Evolutionary conservation across 148 eudicot genomes (phyloP), one percentile per base, ranked within the genome.

Genomic region (Diospyros kaki): DNA sequence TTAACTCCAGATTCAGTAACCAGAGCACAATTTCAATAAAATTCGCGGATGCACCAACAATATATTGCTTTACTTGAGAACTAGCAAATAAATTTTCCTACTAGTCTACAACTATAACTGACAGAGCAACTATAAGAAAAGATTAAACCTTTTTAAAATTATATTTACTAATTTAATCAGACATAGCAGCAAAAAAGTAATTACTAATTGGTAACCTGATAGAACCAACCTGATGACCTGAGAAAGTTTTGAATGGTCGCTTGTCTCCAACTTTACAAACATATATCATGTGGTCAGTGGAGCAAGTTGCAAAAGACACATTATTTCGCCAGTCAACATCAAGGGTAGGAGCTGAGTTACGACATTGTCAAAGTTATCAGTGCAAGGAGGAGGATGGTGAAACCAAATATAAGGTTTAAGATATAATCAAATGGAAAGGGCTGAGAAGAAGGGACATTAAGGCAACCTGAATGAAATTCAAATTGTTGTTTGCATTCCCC

Each of bases 281-380:
- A 87, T 87, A 81, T 17, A 92, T 92, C 91, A 78, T 87, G 63
- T 75, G 78, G 78, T 92, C 93, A 4, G 93, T 86, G 44, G 97
- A 92, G 67, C 94, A 76, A 75, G 97, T 83, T n/a, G 97, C 97
- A 82, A 92, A 92, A 28, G 94, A 84, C 76, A 72, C 75, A 79
- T 90, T 88, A 77, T 86, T 83, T 67, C 89, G 81, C 97, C 97
- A 92, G 80, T 92, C 97, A 82, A 87, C 89, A 79, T 90, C 94
- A 64, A 92, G 85, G 0, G 84, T 79, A 64, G 92, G 88, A 81
- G 87, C 97, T 92, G 83, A 39, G 62, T 63, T 5, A 50, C 13
- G 3, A 51, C 72, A 77, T 55, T 60, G 77, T 6, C 6, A 61
- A 4, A 38, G 17, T 44, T 5, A 58, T 72, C 9, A 28, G 13